Base-by-base conservation (phyloP, 805 yeast genomes). In the Candida hungchunana region DNA sequence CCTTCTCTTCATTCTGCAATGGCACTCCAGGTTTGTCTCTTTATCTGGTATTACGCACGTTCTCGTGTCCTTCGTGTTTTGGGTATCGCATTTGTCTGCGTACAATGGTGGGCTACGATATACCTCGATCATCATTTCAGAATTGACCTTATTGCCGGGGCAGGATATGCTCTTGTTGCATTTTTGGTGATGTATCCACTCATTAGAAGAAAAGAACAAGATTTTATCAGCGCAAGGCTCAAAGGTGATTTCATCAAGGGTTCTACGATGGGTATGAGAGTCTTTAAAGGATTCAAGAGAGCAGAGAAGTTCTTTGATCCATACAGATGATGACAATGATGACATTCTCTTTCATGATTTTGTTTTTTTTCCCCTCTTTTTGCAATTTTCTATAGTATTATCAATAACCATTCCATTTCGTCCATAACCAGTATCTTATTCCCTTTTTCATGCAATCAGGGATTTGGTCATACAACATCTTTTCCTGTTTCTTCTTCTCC, bases 91-190 rank as follows among this genome's bases (percentile, higher is more conserved):
- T 79, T 72, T 55, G 73, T 79, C 7, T 39, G 64, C 2, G 51
- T 75, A 22, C 86, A 79, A 52, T 78, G 86, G 82, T 81, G 86
- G 85, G 75, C 84, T 17, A 77, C 85, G 3, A 75, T 80, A 60
- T 81, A 81, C 48, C 56, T 81, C 39, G 86, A 79, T 52, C 87
- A 79, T 56, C 88, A 80, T 55, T 81, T 79, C 71, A 64, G 84
- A 40, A 56, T 79, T 23, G 87, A 81, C 51, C 58, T 79, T 34
- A 56, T 78, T 25, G 63, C 64, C 12, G 86, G 86, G 7, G 55
- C 74, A 51, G 21, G 63, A 4, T 80, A 80, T 58, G 69, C 83
- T 0, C 41, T 75, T 5, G 21, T 57, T 10, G 48, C 64, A 18
- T 77, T 71, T 54, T 50, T 65, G 3, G 10, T 71, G 2, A 60